Evolutionary conservation across 2,329 filamentous ascomycete genomes (phyloP).

Genomic region (Lojkania enalia): DNA sequence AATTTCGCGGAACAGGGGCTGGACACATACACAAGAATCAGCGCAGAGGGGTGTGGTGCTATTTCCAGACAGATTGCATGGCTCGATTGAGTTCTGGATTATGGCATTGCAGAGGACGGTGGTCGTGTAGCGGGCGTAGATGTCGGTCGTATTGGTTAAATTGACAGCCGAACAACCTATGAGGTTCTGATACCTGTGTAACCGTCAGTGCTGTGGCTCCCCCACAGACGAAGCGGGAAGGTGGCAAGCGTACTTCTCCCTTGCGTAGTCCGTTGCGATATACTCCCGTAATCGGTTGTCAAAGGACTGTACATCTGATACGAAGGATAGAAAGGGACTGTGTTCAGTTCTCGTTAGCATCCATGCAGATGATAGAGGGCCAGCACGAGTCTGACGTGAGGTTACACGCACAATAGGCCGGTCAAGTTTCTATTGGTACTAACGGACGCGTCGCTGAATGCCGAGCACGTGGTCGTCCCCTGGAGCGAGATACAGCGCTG

Average conservation of each 20-base stretch:
- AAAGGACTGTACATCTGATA: conserved; percentile 75
- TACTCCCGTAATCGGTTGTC: conserved; percentile 75
- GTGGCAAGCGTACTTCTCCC: conserved; percentile 66
- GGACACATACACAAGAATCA: conserved; percentile 73
- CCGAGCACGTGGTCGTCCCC: conserved; percentile 70
- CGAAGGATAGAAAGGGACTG: conserved; percentile 84
- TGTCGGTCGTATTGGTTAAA: conserved; percentile 73
- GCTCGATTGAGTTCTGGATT: conserved; percentile 79
- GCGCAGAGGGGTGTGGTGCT: conserved; percentile 80
- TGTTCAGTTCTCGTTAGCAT: conserved; percentile 14
- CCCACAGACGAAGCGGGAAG: conserved; percentile 12
- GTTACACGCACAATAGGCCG: conserved; percentile 62
- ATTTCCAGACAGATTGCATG: conserved; percentile 67
- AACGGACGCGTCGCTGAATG: conserved; percentile 72
- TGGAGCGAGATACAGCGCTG: conserved; percentile 68
- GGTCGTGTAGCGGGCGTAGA: conserved; percentile 92
- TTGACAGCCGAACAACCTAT: conserved; percentile 81
- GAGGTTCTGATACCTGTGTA: conserved; percentile 72
- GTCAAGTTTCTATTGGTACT: conserved; percentile 65
- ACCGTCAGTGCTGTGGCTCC: conserved; percentile 33
- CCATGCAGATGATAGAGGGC: conserved; percentile 32
- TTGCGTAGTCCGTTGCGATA: conserved; percentile 73
- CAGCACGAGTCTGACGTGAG: conserved; percentile 27
- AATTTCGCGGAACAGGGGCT: conserved; percentile 4
- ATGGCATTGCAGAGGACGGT: conserved; percentile 92